phyloP scores from a whole-genome alignment of 2,329 filamentous ascomycete genomes.

The Exophiala aquamarina region DNA sequence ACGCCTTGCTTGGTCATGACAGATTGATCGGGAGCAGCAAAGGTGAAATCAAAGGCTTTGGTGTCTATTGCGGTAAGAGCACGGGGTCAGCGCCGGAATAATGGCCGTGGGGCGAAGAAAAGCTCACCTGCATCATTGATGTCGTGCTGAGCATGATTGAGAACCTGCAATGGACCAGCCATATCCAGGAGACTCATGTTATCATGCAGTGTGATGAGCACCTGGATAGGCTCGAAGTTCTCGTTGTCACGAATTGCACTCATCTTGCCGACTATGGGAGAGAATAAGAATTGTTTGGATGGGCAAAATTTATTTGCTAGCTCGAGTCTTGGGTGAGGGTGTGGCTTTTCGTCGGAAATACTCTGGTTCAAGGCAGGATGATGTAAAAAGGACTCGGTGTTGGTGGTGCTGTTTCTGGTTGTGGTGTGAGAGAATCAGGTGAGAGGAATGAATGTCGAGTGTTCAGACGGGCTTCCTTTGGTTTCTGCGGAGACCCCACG shows the following conservation, averaged over 20 bases:
- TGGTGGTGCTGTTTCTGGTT: not conserved
- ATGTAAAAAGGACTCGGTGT: not conserved
- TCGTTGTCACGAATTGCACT: constrained; percentile 49
- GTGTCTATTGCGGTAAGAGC: constrained; percentile 50
- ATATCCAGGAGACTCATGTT: constrained; percentile 59
- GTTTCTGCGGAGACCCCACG: constrained; percentile 22
- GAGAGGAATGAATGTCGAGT: constrained; percentile 1
- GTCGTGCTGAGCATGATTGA: constrained; percentile 55
- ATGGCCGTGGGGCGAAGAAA: constrained; percentile 19
- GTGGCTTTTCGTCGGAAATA: too few species aligned
- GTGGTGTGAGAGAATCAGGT: constrained; percentile 10
- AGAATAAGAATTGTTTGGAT: too few species aligned
- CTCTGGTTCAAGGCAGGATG: too few species aligned
- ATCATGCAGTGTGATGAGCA: constrained; percentile 59
- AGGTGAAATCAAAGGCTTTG: constrained; percentile 56
- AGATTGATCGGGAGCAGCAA: constrained; percentile 47
- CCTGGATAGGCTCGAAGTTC: constrained; percentile 52
- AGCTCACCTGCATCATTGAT: constrained; percentile 50
- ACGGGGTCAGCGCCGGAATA: constrained; percentile 38
- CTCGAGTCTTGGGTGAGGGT: too few species aligned
- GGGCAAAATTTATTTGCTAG: too few species aligned
- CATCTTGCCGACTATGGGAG: constrained; percentile 37
- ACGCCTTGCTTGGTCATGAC: constrained; percentile 62
- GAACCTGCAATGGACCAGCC: constrained; percentile 58
- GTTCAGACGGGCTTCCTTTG: constrained; percentile 2